Evolutionary conservation across 345 rosid genomes (phyloP).

Genomic region (Salix dunnii): DNA sequence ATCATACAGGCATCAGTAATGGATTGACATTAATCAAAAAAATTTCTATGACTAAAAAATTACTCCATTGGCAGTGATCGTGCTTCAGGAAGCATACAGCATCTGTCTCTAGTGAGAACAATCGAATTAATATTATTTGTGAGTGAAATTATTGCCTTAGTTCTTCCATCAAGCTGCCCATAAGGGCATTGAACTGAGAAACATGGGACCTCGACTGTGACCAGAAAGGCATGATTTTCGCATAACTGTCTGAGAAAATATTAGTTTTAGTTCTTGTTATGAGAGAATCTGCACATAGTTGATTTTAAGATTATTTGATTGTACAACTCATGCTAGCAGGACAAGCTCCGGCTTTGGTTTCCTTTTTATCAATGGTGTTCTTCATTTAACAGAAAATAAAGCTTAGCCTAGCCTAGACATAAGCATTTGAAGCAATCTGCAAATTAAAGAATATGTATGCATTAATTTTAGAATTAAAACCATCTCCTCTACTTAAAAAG

Average conservation of each 20-base stretch:
- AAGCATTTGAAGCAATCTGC: neutral
- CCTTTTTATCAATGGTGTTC: neutral
- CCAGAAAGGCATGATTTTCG: constrained; percentile 55
- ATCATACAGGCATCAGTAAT: neutral
- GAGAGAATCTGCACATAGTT: neutral
- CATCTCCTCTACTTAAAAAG: neutral
- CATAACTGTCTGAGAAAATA: constrained; percentile 70
- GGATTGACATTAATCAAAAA: neutral
- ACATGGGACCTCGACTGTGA: constrained; percentile 89
- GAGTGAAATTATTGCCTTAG: constrained; percentile 46
- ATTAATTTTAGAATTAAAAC: neutral
- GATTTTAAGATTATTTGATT: neutral
- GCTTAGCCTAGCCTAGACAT: neutral
- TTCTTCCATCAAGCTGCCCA: constrained; percentile 76
- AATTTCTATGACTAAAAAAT: neutral
- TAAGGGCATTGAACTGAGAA: constrained; percentile 82
- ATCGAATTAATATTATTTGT: neutral
- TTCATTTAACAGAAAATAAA: neutral
- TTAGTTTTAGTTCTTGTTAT: neutral
- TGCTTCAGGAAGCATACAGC: neutral
- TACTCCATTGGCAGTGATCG: neutral
- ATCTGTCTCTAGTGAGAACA: neutral
- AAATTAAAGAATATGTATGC: neutral
- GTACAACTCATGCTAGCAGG: neutral
- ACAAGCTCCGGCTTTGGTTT: neutral